Percentiles rank a stretch among this genome's conserved stretches.
Conservation (phyloP, 352 stramenopile genomes). For the Globisporangium camurandrum region DNA sequence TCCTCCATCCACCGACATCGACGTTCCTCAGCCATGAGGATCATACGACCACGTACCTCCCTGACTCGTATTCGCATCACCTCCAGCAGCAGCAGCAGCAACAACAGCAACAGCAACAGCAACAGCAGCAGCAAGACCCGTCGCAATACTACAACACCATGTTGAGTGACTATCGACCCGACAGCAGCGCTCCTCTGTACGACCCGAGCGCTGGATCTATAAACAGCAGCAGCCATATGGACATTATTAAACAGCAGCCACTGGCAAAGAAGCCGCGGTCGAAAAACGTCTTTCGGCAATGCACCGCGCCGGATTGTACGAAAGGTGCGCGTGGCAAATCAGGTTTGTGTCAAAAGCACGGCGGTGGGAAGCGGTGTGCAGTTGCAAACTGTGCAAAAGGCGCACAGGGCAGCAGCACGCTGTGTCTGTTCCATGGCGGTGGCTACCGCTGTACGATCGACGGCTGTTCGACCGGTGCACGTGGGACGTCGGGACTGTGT, state of each 20-base stretch:
- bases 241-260: too few species aligned
- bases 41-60: neutral
- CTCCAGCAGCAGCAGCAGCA: slow-evolving; percentile 3
- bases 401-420: slow-evolving; percentile 67
- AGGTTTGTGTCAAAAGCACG: slow-evolving; percentile 80
- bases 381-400: slow-evolving; percentile 62
- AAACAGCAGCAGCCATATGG: too few species aligned
- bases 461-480: slow-evolving; percentile 65
- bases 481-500: slow-evolving; percentile 66
- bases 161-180: slow-evolving; percentile 19
- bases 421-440: slow-evolving; percentile 79
- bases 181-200: too few species aligned
- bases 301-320: slow-evolving; percentile 45
- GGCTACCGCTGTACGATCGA: slow-evolving; percentile 75
- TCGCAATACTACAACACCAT: neutral
- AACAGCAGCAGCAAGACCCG: neutral
- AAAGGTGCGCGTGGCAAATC: slow-evolving; percentile 78
- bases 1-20: slow-evolving; percentile 13
- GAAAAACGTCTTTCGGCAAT: slow-evolving; percentile 71
- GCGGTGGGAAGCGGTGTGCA: slow-evolving; percentile 73
- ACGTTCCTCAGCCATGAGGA: slow-evolving; percentile 8
- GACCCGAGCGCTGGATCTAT: too few species aligned
- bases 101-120: neutral
- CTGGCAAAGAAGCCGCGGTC: slow-evolving; percentile 53
- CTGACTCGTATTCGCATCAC: neutral